Conservation (phyloP, 805 yeast genomes). For the Ogataea pini region DNA sequence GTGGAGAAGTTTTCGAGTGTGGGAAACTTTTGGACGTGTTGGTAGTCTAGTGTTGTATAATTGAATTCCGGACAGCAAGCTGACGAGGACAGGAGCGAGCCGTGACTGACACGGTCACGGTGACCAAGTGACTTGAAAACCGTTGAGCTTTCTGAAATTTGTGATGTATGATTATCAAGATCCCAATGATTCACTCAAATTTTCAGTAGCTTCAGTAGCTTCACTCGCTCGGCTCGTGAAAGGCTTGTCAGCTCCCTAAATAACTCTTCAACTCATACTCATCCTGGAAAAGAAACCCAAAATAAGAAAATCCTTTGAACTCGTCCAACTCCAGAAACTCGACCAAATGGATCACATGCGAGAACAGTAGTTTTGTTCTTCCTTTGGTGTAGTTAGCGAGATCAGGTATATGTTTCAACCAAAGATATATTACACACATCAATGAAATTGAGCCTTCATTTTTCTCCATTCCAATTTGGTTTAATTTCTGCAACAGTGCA, state of each 20-base stretch:
- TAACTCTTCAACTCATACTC: slow-evolving; percentile 25
- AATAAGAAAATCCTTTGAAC: slow-evolving; percentile 23
- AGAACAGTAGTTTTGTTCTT: slow-evolving; percentile 20
- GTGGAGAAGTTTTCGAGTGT: slow-evolving; percentile 71
- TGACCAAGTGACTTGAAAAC: no score
- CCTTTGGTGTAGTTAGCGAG: slow-evolving; percentile 12
- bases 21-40: slow-evolving; percentile 70
- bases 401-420: slow-evolving; percentile 29
- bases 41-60: slow-evolving; percentile 48
- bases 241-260: slow-evolving; percentile 5
- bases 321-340: slow-evolving; percentile 27
- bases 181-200: no score
- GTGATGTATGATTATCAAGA: no score
- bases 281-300: slow-evolving; percentile 33
- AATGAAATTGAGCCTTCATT: slow-evolving; percentile 26
- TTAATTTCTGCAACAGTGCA: slow-evolving; percentile 17
- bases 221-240: no score
- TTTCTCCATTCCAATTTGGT: slow-evolving; percentile 23
- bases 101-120: neutral
- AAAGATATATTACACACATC: slow-evolving; percentile 28
- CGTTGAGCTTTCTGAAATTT: no score
- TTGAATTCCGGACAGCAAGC: no score
- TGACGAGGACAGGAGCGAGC: no score
- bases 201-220: no score
- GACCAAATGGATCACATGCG: slow-evolving; percentile 25